Conservation (phyloP, 352 stramenopile species). For the Globisporangium irregulare region DNA sequence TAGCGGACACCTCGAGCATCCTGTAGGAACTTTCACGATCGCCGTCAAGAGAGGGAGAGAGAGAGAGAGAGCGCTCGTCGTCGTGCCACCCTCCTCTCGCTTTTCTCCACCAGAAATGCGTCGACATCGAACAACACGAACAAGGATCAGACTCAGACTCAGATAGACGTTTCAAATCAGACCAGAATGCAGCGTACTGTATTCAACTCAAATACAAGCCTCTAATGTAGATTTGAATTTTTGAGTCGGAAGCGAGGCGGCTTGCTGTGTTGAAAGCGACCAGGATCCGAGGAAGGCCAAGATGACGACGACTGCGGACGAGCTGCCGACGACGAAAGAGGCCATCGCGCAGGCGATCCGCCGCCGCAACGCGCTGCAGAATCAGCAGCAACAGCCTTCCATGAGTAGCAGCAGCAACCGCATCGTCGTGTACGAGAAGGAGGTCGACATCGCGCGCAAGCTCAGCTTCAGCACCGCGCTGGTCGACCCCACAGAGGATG, state of each 20-base stretch:
- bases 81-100: background rate
- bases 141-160: too few relatives aligned
- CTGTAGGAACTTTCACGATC: background rate
- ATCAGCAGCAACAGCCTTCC: background rate
- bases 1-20: background rate
- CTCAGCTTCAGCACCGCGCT: conserved; percentile 67
- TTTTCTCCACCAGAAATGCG: conserved; percentile 1
- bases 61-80: background rate
- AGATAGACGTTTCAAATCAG: background rate
- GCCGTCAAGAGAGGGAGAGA: background rate
- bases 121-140: too few relatives aligned
- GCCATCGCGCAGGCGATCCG: conserved; percentile 19
- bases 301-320: conserved; percentile 2
- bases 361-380: conserved; percentile 15
- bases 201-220: background rate
- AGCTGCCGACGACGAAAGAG: conserved; percentile 14
- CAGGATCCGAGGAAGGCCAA: background rate
- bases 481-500: conserved; percentile 17
- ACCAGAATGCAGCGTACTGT: background rate
- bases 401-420: background rate
- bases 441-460: conserved; percentile 49
- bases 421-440: conserved; percentile 13
- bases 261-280: background rate
- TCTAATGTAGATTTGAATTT: background rate
- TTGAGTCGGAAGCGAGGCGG: background rate